Conservation (phyloP, 2,329 filamentous ascomycete species). For the Neofusicoccum kwambonambiense region DNA sequence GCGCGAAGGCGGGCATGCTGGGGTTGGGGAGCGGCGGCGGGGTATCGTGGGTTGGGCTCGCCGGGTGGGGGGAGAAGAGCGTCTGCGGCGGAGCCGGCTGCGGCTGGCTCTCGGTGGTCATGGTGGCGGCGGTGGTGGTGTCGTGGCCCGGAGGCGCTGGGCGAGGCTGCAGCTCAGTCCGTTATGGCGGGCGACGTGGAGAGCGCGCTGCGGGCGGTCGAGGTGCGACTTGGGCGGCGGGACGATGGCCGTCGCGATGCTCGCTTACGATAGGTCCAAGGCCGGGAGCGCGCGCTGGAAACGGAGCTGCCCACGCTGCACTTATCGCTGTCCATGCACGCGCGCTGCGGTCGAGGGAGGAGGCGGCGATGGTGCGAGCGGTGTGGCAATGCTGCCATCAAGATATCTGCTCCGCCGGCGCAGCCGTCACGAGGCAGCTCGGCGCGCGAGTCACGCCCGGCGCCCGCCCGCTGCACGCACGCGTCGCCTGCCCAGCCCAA, state of each 20-base stretch:
- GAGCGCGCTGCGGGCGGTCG: constrained; percentile 3
- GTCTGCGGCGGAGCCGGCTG: constrained; percentile 6
- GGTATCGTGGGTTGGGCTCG: constrained; percentile 11
- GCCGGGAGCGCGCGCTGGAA: neutral
- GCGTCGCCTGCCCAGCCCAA: neutral
- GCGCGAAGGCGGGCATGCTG: constrained; percentile 8
- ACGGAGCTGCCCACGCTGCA: neutral
- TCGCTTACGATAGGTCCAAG: constrained; percentile 13
- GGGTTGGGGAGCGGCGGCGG: constrained; percentile 15
- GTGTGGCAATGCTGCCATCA: neutral
- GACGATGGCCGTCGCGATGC: constrained; percentile 7
- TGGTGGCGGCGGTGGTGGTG: neutral
- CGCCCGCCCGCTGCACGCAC: neutral
- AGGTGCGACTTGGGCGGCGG: neutral
- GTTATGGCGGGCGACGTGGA: constrained; percentile 3
- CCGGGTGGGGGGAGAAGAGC: constrained; percentile 10
- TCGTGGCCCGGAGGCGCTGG: neutral
- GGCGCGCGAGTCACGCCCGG: neutral
- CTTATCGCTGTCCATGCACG: neutral
- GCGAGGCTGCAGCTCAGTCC: constrained; percentile 11
- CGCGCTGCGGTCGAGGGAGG: neutral
- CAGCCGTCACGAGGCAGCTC: neutral
- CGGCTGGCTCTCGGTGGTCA: constrained; percentile 3
- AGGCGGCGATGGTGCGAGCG: neutral
- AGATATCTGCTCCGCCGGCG: neutral